Evolutionary conservation across 306 rosid species (phyloP).

Genomic region (Trifolium subterraneum): DNA sequence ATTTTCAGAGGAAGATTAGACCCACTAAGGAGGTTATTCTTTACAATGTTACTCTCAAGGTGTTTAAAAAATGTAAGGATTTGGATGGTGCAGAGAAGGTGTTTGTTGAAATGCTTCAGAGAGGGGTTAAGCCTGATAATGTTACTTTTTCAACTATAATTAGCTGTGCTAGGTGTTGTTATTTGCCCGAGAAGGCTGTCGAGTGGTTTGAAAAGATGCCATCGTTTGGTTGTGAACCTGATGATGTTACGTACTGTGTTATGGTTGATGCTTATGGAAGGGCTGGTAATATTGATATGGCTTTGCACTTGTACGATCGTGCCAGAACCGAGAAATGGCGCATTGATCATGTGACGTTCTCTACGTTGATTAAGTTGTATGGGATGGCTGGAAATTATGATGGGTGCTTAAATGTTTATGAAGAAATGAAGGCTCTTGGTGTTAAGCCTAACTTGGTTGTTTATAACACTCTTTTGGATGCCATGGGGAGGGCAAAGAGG

Average conservation of each 20-base stretch:
- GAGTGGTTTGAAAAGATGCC: constrained; percentile 96
- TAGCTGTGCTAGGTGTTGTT: constrained; percentile 78
- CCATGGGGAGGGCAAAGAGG: constrained; percentile 95
- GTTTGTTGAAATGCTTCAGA: constrained; percentile 75
- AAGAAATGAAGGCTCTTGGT: constrained; percentile 91
- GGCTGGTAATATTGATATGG: constrained; percentile 78
- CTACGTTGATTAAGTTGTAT: constrained; percentile 77
- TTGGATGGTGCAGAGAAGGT: constrained; percentile 79
- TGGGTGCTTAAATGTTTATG: constrained; percentile 86
- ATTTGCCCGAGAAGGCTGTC: constrained; percentile 71
- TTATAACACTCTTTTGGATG: constrained; percentile 78
- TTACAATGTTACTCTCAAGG: constrained; percentile 87
- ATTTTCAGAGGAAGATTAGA: constrained; percentile 55
- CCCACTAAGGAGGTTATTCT: constrained; percentile 68
- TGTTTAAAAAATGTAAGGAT: constrained; percentile 68
- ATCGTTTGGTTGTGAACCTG: constrained; percentile 68
- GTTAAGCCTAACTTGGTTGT: constrained; percentile 71
- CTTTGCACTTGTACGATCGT: constrained; percentile 79
- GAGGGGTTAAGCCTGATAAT: constrained; percentile 76
- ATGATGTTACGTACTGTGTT: constrained; percentile 80
- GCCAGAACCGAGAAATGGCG: constrained; percentile 82
- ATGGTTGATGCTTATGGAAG: constrained; percentile 92
- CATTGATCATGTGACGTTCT: constrained; percentile 66
- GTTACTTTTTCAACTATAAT: constrained; percentile 89
- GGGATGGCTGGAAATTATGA: constrained; percentile 74